Base-by-base conservation (phyloP, 805 yeast genomes). In the Ogataea polymorpha region DNA sequence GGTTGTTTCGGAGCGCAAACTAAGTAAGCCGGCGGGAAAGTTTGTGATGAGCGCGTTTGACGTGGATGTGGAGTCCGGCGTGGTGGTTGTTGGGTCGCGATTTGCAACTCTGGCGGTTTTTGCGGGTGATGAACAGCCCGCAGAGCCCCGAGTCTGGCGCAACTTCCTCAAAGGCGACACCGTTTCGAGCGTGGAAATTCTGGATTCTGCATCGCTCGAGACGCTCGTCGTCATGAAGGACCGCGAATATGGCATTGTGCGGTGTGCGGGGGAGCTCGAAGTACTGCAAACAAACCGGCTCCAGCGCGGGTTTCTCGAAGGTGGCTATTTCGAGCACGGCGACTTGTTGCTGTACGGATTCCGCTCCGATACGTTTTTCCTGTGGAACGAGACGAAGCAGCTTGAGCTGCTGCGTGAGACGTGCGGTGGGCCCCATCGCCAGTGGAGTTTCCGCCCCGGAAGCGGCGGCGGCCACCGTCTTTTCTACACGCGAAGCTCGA, bases 401-500 rank as follows among this genome's bases (percentile, higher is more conserved):
- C 69, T 72, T 38, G 96, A 89, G 58, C 58, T 87, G 2, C 67
- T 76, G 35, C 75, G 80, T 42, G 87, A 80, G 46, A 62, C 72
- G 11, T 93, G 98, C 61, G 98, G 98, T 20, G 98, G 98, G 2
- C 77, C 93, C 3, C 96, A 90, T 58, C 72, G 98, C 45, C 75
- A 78, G 44, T 93, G 97, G 96, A 71, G 73, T 24, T 64, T 85
- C 18, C 37, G 41, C 23, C 41, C 2, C 21, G 55, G 5, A 45
- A 44, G 16, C 38, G 35, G n/a, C 37, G 9, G 53, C 4, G 53
- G 48, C 11, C 73, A 61, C 48, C 66, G 72, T 33, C 76, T 87
- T 48, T 65, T 71, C 16, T 85, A 77, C 56, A 77, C 85, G 10
- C 79, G 79, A 58, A 73, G 81, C 18, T 70, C 82, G 4, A 61